Percentiles rank a stretch among this genome's conserved stretches.
Conservation (phyloP, 2,329 filamentous ascomycete genomes). For the Balansia obtecta region DNA sequence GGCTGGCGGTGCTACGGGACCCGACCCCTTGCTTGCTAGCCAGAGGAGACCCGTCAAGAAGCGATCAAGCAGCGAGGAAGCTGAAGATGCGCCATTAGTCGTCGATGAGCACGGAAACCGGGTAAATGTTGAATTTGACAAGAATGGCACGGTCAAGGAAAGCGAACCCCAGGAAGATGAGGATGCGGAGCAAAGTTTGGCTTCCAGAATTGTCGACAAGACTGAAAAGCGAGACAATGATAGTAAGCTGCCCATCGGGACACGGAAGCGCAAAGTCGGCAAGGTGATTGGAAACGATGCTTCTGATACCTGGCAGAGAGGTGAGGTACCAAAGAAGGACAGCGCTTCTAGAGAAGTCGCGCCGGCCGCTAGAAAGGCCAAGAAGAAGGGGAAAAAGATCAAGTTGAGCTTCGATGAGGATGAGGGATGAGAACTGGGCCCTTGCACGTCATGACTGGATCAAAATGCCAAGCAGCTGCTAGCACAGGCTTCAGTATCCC, state of each 20-base stretch:
- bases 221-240: slow-evolving; percentile 12
- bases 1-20: slow-evolving; percentile 33
- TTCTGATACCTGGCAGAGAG: slow-evolving; percentile 13
- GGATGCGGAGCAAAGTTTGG: slow-evolving; percentile 9
- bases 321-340: slow-evolving; percentile 5
- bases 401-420: slow-evolving; percentile 57
- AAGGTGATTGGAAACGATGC: slow-evolving; percentile 23
- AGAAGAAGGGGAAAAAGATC: slow-evolving; percentile 50
- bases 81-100: slow-evolving; percentile 64
- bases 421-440: slow-evolving; percentile 26
- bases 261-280: slow-evolving; percentile 41
- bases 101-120: slow-evolving; percentile 62
- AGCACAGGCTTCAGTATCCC: background rate
- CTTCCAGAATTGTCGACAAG: slow-evolving; percentile 22
- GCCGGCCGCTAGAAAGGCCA: slow-evolving; percentile 22
- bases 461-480: too few species aligned
- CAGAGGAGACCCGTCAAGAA: slow-evolving; percentile 38
- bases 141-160: slow-evolving; percentile 27
- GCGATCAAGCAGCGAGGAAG: slow-evolving; percentile 52
- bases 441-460: background rate
- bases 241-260: slow-evolving; percentile 19
- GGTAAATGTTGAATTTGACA: slow-evolving; percentile 34
- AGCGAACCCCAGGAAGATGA: slow-evolving; percentile 13
- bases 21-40: slow-evolving; percentile 39
- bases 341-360: slow-evolving; percentile 11